These are phyloP conservation scores for Galium porrigens DNA, from an alignment of 305 asterid species.

Conservation along the genomic window DNA sequence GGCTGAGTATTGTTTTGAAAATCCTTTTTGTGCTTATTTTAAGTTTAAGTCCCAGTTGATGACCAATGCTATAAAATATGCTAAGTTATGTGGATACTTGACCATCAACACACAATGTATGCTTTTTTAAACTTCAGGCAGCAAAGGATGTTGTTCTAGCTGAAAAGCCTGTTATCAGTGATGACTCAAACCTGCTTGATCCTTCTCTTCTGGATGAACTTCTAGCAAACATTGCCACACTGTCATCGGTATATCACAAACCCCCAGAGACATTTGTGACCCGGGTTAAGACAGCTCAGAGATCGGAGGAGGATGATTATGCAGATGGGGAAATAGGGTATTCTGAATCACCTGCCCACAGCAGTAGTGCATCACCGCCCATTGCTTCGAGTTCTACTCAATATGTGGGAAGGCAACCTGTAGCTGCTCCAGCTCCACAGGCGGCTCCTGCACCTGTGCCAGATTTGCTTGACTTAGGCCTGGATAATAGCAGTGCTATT, in stretches of 20 bases:
- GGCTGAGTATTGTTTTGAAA: neutral
- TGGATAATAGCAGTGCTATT: conserved; percentile 56
- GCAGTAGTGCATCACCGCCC: conserved; percentile 48
- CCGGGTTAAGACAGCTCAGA: conserved; percentile 71
- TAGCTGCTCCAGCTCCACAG: conserved; percentile 34
- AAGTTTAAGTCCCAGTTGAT: neutral
- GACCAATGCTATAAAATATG: neutral
- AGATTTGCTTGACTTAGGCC: conserved; percentile 85
- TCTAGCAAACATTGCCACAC: conserved; percentile 88
- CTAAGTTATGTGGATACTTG: neutral
- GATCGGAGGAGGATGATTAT: conserved; percentile 86
- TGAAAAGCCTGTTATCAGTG: conserved; percentile 96
- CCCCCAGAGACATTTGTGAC: conserved; percentile 94
- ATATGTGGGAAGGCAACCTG: conserved; percentile 41
- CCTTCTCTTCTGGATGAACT: conserved; percentile 91
- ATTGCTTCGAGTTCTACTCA: conserved; percentile 38
- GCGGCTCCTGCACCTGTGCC: conserved; percentile 55
- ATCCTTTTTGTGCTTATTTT: neutral
- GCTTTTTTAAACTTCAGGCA: conserved; percentile 44
- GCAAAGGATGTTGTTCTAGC: conserved; percentile 98
- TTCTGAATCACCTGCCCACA: conserved; percentile 64
- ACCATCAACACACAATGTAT: neutral
- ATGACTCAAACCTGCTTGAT: conserved; percentile 87
- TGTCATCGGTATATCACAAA: conserved; percentile 96
- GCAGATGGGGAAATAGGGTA: conserved; percentile 64